These are phyloP conservation scores for Yueomyces sp. DNA, from an alignment of 805 yeast species.

Conservation along the genomic window DNA sequence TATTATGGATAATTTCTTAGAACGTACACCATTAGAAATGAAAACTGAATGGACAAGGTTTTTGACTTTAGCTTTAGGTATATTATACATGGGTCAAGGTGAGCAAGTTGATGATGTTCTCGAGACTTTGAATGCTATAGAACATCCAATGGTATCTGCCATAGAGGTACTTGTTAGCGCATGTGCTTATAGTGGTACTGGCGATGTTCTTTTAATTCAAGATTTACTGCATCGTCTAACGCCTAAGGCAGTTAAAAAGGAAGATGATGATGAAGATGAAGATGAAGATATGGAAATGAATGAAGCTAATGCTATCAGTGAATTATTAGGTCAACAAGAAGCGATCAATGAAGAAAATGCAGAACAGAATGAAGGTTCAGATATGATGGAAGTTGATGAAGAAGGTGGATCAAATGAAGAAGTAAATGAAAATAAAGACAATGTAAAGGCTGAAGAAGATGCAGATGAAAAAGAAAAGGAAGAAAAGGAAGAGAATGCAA, in stretches of 20 bases:
- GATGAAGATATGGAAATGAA: constrained; percentile 22
- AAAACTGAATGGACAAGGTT: constrained; percentile 80
- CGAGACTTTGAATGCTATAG: constrained; percentile 89
- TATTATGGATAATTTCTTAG: constrained; percentile 78
- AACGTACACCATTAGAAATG: constrained; percentile 66
- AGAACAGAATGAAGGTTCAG: constrained; percentile 11
- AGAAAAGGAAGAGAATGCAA: constrained; percentile 20
- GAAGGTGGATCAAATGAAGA: constrained; percentile 13
- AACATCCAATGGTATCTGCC: constrained; percentile 83
- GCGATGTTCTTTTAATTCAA: constrained; percentile 91
- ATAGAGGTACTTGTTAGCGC: constrained; percentile 81
- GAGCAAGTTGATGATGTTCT: constrained; percentile 89
- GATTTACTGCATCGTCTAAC: constrained; percentile 80
- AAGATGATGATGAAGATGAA: constrained; percentile 43
- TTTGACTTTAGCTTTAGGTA: constrained; percentile 82
- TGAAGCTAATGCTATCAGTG: constrained; percentile 16
- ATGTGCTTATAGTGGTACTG: constrained; percentile 95
- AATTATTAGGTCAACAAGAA: constrained; percentile 21
- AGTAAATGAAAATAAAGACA: constrained; percentile 37
- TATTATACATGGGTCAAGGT: constrained; percentile 84
- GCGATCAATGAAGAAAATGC: constrained; percentile 17
- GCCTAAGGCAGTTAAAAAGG: constrained; percentile 45
- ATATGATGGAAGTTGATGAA: constrained; percentile 13
- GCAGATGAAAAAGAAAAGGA: constrained; percentile 16
- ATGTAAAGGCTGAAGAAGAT: constrained; percentile 19